Evolutionary conservation across 352 stramenopile species (phyloP).

Genomic region (Phytophthora constricta): DNA sequence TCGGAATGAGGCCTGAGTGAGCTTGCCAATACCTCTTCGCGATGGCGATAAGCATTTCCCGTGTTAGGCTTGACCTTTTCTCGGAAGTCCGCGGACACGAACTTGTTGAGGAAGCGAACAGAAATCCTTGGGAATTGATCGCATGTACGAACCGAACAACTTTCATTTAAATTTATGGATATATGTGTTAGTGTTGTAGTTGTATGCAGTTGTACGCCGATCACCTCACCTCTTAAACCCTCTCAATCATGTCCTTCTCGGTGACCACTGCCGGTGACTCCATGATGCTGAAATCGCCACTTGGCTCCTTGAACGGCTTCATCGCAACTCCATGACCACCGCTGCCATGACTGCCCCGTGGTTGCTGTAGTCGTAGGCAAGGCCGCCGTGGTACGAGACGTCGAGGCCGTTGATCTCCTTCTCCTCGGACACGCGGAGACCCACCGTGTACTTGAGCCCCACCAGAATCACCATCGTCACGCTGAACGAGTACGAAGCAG

Average conservation of each 20-base stretch:
- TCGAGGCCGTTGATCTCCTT: conserved; percentile 77
- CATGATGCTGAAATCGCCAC: background rate
- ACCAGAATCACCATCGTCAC: conserved; percentile 76
- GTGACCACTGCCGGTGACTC: background rate
- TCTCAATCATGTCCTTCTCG: background rate
- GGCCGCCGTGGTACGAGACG: conserved; percentile 69
- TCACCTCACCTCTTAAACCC: background rate
- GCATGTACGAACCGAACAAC: background rate
- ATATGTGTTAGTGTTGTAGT: too few species aligned
- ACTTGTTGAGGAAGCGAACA: too few species aligned
- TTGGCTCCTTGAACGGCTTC: background rate
- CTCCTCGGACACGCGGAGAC: conserved; percentile 68
- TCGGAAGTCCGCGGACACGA: background rate
- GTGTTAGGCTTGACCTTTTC: background rate
- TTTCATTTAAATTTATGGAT: background rate
- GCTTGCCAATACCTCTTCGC: background rate
- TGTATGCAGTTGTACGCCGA: too few species aligned
- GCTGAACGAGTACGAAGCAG: conserved; percentile 66
- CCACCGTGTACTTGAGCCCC: conserved; percentile 66
- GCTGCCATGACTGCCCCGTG: conserved; percentile 2
- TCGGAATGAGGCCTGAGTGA: background rate
- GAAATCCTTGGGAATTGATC: too few species aligned
- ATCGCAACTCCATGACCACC: background rate
- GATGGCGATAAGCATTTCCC: background rate
- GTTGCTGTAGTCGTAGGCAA: conserved; percentile 57